A percentile compares a stretch with the other conserved stretches of the same genome.
These are phyloP conservation scores for Venturia pyrina DNA, from an alignment of 2,329 filamentous ascomycete genomes.

Conservation along the genomic window DNA sequence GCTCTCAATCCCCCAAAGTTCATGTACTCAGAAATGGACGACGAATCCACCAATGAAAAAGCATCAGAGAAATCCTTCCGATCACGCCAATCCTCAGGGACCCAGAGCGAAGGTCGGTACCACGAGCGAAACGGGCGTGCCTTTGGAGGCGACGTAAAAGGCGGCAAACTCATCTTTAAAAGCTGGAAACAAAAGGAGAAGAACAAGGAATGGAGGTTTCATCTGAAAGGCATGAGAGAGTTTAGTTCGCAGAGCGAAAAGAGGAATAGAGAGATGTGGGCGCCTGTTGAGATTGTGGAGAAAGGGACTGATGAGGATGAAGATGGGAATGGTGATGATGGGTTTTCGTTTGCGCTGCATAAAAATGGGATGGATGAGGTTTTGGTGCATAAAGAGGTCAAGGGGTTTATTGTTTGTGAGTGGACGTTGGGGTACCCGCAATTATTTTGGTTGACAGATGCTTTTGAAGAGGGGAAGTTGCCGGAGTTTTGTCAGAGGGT, in stretches of 20 bases:
- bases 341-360: conserved; percentile 2
- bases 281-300: neutral
- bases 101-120: neutral
- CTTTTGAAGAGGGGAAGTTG: neutral
- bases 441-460: conserved; percentile 1
- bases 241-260: neutral
- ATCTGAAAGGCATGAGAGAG: neutral
- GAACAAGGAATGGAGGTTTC: neutral
- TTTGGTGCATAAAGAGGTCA: conserved; percentile 3
- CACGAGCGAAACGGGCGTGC: neutral
- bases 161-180: neutral
- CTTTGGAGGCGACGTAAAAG: neutral
- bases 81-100: neutral
- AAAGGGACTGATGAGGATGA: neutral
- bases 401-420: neutral
- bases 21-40: conserved; percentile 5
- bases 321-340: neutral
- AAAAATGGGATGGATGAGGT: conserved; percentile 1
- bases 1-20: neutral
- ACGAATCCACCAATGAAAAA: neutral
- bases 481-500: neutral
- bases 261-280: conserved; percentile 3
- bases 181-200: conserved; percentile 2
- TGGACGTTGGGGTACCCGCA: neutral
- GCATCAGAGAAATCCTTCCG: neutral